Evolutionary conservation across 2,329 filamentous ascomycete species (phyloP), one percentile per base, ranked within the genome.

Genomic region (Neofusicoccum sp.): DNA sequence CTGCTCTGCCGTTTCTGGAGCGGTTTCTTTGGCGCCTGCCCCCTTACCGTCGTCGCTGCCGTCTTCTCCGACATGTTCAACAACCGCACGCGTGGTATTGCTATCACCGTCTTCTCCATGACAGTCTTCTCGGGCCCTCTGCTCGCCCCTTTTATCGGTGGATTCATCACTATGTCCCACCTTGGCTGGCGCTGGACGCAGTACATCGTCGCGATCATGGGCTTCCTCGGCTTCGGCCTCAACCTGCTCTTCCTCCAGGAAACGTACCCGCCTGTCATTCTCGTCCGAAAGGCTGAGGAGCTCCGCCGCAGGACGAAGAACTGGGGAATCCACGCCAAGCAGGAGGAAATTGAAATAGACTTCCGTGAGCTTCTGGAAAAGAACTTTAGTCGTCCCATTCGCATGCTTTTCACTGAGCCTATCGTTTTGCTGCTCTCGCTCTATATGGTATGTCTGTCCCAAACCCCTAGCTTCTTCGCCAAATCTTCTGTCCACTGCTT

Each of bases 291-390:
- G 66, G 83, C 83, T 3, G 70, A 77, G 3, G 81, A 84, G 62
- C 69, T 86, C 2, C 75, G 83, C 33, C 76, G 83, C 34, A 70
- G 80, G 28, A 86, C 83, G 1, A 79, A 79, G 68, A 86, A 86
- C 63, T 86, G 83, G 82, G 83, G 83, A 9, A 85, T 86, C 54
- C 84, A 86, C 66, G 84, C 84, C n/a, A 83, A 82, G 66, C 75
- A 75, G 56, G 81, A 83, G 63, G 80, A 82, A 70, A 79, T 83
- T 51, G 80, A 83, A 66, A 75, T 82, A 36, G 80, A 83, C 63
- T 73, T 83, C 61, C 73, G 71, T 5, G 79, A 81, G 60, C 68
- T 83, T 36, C 68, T 82, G 31, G 70, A 77, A 49, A 81, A 82
- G 69, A 84, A 84, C 66, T 81, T 84, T 63, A 79, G 75, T 63